Conservation (phyloP, 2,329 filamentous ascomycete species). For the Calonectria naviculata region DNA sequence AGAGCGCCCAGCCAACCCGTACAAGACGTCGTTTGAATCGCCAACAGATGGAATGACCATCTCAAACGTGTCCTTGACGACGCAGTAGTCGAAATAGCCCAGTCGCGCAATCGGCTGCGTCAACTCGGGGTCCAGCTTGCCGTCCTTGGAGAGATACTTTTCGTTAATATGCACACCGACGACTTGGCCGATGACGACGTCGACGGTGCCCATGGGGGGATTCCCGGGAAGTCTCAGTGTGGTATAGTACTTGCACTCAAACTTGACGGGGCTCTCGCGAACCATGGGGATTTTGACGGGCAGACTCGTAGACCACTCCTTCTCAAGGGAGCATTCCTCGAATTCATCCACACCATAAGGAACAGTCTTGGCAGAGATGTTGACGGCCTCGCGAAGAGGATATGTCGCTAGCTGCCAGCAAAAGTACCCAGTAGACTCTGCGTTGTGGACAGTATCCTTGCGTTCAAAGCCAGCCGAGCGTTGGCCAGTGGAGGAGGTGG, state of each 20-base stretch:
- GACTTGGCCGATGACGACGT: constrained; percentile 12
- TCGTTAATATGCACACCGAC: constrained; percentile 10
- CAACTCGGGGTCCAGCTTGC: neutral
- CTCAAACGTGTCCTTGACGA: constrained; percentile 7
- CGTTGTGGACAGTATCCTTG: constrained; percentile 17
- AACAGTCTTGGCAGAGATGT: constrained; percentile 11
- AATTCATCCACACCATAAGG: constrained; percentile 15
- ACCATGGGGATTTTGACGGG: constrained; percentile 10
- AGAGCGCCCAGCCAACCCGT: neutral
- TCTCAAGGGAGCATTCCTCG: constrained; percentile 11
- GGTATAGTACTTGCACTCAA: constrained; percentile 15
- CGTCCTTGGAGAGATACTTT: constrained; percentile 1
- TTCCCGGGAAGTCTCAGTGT: constrained; percentile 9
- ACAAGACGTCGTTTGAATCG: neutral
- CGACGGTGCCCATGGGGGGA: constrained; percentile 12
- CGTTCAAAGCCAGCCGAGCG: constrained; percentile 4
- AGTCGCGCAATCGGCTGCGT: constrained; percentile 12
- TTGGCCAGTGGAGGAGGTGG: neutral
- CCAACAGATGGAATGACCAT: constrained; percentile 12
- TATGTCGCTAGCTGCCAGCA: constrained; percentile 18
- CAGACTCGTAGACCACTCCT: constrained; percentile 3
- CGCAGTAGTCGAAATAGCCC: constrained; percentile 16
- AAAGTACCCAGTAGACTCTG: constrained; percentile 14
- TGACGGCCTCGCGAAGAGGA: constrained; percentile 12
- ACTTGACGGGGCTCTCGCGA: constrained; percentile 13